Conservation (phyloP, 192 early-diverging fungal species). For the Nowakowskiella sp. region DNA sequence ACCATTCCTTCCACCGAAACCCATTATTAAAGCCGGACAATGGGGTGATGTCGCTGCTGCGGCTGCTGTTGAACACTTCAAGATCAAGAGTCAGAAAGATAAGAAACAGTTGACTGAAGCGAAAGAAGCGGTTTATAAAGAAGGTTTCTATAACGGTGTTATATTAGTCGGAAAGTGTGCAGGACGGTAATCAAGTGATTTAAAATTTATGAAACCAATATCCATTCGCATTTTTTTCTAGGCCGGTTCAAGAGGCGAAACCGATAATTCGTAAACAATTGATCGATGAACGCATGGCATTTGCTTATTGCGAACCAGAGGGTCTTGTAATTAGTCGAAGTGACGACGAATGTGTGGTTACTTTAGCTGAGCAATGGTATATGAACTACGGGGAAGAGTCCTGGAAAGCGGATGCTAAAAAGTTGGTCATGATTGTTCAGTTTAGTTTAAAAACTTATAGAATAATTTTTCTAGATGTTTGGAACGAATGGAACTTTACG, state of each 20-base stretch:
- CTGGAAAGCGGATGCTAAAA: constrained; percentile 69
- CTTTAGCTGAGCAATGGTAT: constrained; percentile 96
- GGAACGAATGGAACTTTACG: constrained; percentile 69
- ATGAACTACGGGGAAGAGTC: constrained; percentile 89
- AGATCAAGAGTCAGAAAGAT: constrained; percentile 97
- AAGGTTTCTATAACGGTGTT: constrained; percentile 90
- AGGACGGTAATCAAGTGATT: constrained; percentile 44
- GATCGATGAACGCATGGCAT: constrained; percentile 62
- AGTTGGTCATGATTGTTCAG: constrained; percentile 27
- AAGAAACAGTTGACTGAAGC: constrained; percentile 82
- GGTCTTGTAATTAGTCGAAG: constrained; percentile 83
- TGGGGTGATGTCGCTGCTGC: constrained; percentile 84
- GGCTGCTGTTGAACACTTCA: constrained; percentile 76
- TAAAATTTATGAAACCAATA: neutral
- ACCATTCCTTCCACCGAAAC: constrained; percentile 64
- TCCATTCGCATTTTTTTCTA: constrained; percentile 6
- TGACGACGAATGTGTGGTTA: constrained; percentile 96
- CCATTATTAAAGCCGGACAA: constrained; percentile 79
- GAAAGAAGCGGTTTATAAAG: constrained; percentile 94
- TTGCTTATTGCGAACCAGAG: constrained; percentile 95
- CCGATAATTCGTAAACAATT: constrained; percentile 66
- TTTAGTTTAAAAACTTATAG: too few relatives aligned
- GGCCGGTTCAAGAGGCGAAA: constrained; percentile 86
- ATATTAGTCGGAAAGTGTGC: constrained; percentile 76
- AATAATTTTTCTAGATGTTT: constrained; percentile 61